Percentiles rank a stretch among this genome's conserved stretches.
Evolutionary conservation across 495 filamentous ascomycete genomes (phyloP).

Genomic region (Sphaerosporella brunnea): DNA sequence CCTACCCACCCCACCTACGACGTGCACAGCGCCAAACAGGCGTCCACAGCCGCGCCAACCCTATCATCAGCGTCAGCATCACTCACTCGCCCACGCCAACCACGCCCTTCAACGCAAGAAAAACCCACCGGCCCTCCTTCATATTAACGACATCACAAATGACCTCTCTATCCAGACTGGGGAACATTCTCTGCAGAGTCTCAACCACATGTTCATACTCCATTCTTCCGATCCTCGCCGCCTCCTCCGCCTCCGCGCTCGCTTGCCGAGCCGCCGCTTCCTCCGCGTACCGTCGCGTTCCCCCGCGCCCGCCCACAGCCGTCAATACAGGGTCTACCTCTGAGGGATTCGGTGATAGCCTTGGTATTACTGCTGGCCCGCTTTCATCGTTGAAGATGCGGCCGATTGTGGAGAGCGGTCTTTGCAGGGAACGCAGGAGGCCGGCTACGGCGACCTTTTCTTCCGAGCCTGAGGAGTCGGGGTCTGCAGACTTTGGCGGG

Average conservation of each 20-base stretch:
- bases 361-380: conserved; percentile 40
- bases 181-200: conserved; percentile 25
- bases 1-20: not conserved
- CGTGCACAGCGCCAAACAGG: conserved; percentile 24
- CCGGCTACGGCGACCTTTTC: conserved; percentile 70
- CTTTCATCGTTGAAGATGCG: conserved; percentile 83
- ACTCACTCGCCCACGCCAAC: not conserved
- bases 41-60: conserved; percentile 24
- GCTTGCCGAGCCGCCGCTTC: conserved; percentile 90
- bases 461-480: conserved; percentile 27
- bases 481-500: conserved; percentile 20
- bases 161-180: conserved; percentile 30
- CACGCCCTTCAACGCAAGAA: conserved; percentile 9
- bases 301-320: conserved; percentile 23
- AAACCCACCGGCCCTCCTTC: conserved; percentile 27
- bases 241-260: conserved; percentile 80
- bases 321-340: conserved; percentile 18
- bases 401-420: conserved; percentile 83
- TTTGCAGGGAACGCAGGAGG: conserved; percentile 77
- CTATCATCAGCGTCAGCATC: conserved; percentile 17
- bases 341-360: conserved; percentile 34
- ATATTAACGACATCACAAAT: conserved; percentile 29
- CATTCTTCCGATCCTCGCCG: conserved; percentile 59
- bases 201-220: conserved; percentile 88
- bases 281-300: conserved; percentile 43